phyloP scores from a whole-genome alignment of 371 early-diverging fungal species.

The Lichtheimia hyalospora region DNA sequence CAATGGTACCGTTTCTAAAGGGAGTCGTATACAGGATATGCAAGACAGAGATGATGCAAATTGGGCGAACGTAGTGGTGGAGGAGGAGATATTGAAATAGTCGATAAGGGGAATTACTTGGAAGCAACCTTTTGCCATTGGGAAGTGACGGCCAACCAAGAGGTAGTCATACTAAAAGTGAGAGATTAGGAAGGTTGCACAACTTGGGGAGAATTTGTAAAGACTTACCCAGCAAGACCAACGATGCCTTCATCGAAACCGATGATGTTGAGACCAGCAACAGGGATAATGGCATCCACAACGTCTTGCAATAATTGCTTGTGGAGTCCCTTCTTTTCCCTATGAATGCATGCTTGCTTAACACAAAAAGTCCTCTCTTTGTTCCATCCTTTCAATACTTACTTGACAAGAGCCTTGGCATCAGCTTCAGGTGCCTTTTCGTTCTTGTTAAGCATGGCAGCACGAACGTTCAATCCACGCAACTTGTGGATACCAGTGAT shows the following conservation, averaged over 20 bases:
- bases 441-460: constrained; percentile 34
- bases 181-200: background rate
- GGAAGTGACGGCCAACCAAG: constrained; percentile 31
- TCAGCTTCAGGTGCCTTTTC: constrained; percentile 30
- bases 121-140: constrained; percentile 36
- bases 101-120: background rate
- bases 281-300: constrained; percentile 65
- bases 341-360: constrained; percentile 15
- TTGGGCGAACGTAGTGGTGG: no score
- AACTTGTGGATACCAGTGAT: constrained; percentile 64
- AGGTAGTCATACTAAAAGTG: constrained; percentile 31
- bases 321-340: constrained; percentile 50
- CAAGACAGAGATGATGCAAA: no score
- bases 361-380: background rate
- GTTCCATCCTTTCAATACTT: constrained; percentile 15
- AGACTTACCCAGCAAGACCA: constrained; percentile 65
- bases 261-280: constrained; percentile 56
- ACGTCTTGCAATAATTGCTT: constrained; percentile 62
- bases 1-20: no score
- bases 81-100: background rate
- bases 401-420: constrained; percentile 41
- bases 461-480: constrained; percentile 44
- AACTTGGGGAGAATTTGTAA: constrained; percentile 14
- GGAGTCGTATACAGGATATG: no score
- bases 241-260: constrained; percentile 63